Evolutionary conservation across 2,329 filamentous ascomycete genomes (phyloP).

Genomic region (Rhytidhysteron rufulum): DNA sequence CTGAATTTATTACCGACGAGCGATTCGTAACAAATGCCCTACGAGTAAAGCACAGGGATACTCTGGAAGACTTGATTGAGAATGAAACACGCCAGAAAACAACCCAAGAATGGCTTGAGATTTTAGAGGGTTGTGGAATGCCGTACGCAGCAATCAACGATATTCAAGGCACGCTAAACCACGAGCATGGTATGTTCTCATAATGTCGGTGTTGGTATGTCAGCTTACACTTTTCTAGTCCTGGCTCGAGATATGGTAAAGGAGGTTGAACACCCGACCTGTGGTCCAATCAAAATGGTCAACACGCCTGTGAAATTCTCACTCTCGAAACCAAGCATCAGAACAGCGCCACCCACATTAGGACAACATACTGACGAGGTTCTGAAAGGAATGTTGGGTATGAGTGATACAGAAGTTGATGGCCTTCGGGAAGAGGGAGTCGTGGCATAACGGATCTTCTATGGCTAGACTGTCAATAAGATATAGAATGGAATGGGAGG

Average conservation of each 20-base stretch:
- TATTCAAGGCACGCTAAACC: conserved; percentile 76
- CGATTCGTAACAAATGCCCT: conserved; percentile 58
- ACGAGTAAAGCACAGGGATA: conserved; percentile 65
- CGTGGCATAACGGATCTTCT: conserved; percentile 21
- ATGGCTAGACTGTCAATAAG: no score
- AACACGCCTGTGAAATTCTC: conserved; percentile 96
- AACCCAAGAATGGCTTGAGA: conserved; percentile 80
- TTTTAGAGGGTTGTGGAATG: conserved; percentile 88
- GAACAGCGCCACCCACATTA: conserved; percentile 75
- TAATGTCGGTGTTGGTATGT: neutral
- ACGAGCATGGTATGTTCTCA: conserved; percentile 66
- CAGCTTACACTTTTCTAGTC: conserved; percentile 38
- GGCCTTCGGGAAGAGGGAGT: conserved; percentile 30
- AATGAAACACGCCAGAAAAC: conserved; percentile 69
- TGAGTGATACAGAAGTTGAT: conserved; percentile 28
- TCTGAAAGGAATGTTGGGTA: conserved; percentile 24
- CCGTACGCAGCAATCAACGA: conserved; percentile 95
- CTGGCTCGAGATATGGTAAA: conserved; percentile 82
- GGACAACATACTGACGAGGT: conserved; percentile 46
- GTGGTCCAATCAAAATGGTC: conserved; percentile 82
- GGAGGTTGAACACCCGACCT: conserved; percentile 76
- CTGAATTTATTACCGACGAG: conserved; percentile 56
- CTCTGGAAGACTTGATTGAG: conserved; percentile 78
- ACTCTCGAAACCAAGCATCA: conserved; percentile 70
- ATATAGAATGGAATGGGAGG: no score